Evolutionary conservation across 345 rosid species (phyloP), one percentile per base, ranked within the genome.

Genomic region (Dovyalis caffra): DNA sequence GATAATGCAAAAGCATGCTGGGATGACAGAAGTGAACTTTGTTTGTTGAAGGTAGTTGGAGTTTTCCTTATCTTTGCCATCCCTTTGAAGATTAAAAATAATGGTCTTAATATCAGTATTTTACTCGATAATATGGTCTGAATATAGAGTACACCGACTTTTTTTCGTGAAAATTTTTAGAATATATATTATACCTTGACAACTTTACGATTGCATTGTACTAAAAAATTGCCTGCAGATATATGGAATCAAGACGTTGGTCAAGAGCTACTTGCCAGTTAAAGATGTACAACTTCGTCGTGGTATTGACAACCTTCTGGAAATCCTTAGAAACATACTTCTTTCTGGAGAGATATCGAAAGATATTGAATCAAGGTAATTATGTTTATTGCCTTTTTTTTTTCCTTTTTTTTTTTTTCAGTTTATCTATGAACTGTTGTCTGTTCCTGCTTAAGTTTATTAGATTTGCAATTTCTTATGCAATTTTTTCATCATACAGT

Each of bases 231-330:
- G 15, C 66, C 53, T 76, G 70, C 85, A 95, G 99, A 84, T 93
- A 77, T 95, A 90, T 85, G 99, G 96, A 69, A 85, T 95, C 74
- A 95, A 95, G 88, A 84, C 96, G 64, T 80, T 95, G 81, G 99
- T 93, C 76, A 93, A 91, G 80, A 93, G 97, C 85, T 91, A 89
- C 82, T 87, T 95, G 87, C 98, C 99, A 43, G 84, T 86, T 15
- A 95, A 95, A 82, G 99, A 95, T 87, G 90, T 92, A 69, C 98
- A 91, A 79, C 96, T 95, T 80, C 99, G 98, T 38, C 86, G 85
- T 72, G 93, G 88, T 71, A 89, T 95, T 65, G 91, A 88, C 76
- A 85, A 78, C 66, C 93, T 93, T 82, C 72, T 95, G 66, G 88
- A 80, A 69, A 83, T 87, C 76, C 88, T 95, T 6, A 86, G 85